Base-by-base conservation (phyloP, 1,284 basidiomycete genomes). In the Sporisorium scitamineum region DNA sequence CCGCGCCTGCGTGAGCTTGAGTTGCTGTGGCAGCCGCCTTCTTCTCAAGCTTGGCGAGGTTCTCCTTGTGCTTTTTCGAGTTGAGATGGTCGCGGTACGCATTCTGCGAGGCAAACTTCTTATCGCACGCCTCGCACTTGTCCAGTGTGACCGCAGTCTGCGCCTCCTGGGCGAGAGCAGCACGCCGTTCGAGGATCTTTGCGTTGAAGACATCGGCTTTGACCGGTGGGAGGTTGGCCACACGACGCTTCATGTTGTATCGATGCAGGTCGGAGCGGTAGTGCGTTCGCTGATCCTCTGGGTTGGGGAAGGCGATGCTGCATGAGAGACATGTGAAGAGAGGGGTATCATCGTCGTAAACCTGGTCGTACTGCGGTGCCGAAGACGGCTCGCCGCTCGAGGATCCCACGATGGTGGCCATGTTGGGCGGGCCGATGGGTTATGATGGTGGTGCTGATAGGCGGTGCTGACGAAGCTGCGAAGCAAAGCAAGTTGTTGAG, bases 181-280 rank as follows among this genome's bases (percentile, higher is more conserved):
- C 72, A 26, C 72, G 72, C 24, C 70, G 68, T 53, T 76, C 71
- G 31, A 92, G 85, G n/a, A 97, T 92, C 84, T 98, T 99, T 81
- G 94, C 90, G 81, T 95, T 92, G 88, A 98, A 99, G 0, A 92
- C 84, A 8, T 89, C 86, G 0, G 89, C 90, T 66, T 90, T 91
- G 81, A 99, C 91, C 3, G 97, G 95, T 5, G 94, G 92, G 2
- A 99, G 89, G 16, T 90, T 91, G 8, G 97, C 95, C 20, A 98
- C 94, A 41, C 95, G 91, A 74, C 97, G 92, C 57, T 97, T 97
- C 91, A 97, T 95, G 86, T 99, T 99, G 87, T 99, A 99, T 57
- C 95, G 89, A 87, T 99, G 97, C 86, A 94, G 92, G 86, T 99
- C 97, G 39, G 94, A 94, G 77, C 91, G 91, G 86, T 97, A 98